phyloP scores from a whole-genome alignment of 257 asterid species.

The Capsicum chinense region DNA sequence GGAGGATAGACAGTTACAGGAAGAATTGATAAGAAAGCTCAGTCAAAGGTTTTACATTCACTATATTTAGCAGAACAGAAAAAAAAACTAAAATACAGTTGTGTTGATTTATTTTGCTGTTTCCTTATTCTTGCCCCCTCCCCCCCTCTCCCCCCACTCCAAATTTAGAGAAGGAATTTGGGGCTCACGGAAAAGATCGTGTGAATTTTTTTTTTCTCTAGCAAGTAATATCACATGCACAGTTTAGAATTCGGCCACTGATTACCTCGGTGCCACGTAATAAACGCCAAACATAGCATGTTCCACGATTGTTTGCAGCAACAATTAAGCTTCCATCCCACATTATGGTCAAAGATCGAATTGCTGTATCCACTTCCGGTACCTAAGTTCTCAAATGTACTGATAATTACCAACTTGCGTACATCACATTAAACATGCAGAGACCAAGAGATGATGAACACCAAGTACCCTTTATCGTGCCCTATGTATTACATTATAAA shows the following conservation, averaged over 20 bases:
- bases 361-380: conserved; percentile 97
- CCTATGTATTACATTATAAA: background rate
- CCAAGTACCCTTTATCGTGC: background rate
- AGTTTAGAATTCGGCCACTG: background rate
- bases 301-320: conserved; percentile 93
- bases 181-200: background rate
- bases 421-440: background rate
- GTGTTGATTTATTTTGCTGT: background rate
- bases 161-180: background rate
- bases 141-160: background rate
- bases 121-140: background rate
- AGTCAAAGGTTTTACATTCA: background rate
- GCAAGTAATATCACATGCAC: background rate
- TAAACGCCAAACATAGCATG: conserved; percentile 95
- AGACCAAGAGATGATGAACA: background rate
- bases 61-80: background rate
- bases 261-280: conserved; percentile 82
- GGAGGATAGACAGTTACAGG: conserved; percentile 8
- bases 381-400: conserved; percentile 53
- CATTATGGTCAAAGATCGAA: conserved; percentile 90
- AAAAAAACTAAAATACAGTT: background rate
- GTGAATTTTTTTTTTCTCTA: background rate
- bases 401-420: background rate
- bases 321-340: conserved; percentile 99
- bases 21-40: background rate